These are phyloP conservation scores for Capronia coronata DNA, from an alignment of 2,329 filamentous ascomycete species.

Conservation along the genomic window DNA sequence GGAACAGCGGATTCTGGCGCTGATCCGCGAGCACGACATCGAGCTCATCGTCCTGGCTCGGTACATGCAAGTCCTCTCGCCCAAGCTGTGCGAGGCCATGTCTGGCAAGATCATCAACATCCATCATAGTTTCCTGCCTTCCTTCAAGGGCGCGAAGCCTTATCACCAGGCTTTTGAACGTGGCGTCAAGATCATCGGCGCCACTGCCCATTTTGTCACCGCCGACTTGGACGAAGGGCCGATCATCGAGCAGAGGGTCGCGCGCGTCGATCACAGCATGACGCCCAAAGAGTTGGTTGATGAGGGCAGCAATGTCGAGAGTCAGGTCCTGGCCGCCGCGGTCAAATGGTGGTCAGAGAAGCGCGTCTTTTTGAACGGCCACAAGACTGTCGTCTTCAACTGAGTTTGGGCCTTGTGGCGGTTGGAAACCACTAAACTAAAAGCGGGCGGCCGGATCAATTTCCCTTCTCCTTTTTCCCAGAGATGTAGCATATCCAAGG, in stretches of 20 bases:
- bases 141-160: conserved; percentile 81
- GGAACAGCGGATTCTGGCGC: conserved; percentile 63
- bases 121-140: conserved; percentile 79
- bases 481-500: too few relatives aligned
- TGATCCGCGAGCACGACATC: conserved; percentile 62
- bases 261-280: conserved; percentile 69
- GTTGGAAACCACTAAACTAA: too few relatives aligned
- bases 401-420: conserved; percentile 25
- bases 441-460: too few relatives aligned
- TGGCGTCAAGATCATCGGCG: conserved; percentile 82
- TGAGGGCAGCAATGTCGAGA: conserved; percentile 78
- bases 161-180: conserved; percentile 84
- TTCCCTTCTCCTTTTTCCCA: too few relatives aligned
- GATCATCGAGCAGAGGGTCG: conserved; percentile 79
- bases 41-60: conserved; percentile 75
- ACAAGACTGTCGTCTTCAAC: conserved; percentile 73
- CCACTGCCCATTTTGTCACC: conserved; percentile 79
- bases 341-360: conserved; percentile 80
- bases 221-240: conserved; percentile 79
- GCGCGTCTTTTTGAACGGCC: conserved; percentile 68
- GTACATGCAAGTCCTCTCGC: conserved; percentile 82
- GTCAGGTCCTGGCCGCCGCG: conserved; percentile 70
- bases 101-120: conserved; percentile 86
- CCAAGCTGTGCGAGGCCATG: conserved; percentile 68
- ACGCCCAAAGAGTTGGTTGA: conserved; percentile 69